Conservation (phyloP, 2,329 filamentous ascomycete species). For the Pseudocercospora vitis region DNA sequence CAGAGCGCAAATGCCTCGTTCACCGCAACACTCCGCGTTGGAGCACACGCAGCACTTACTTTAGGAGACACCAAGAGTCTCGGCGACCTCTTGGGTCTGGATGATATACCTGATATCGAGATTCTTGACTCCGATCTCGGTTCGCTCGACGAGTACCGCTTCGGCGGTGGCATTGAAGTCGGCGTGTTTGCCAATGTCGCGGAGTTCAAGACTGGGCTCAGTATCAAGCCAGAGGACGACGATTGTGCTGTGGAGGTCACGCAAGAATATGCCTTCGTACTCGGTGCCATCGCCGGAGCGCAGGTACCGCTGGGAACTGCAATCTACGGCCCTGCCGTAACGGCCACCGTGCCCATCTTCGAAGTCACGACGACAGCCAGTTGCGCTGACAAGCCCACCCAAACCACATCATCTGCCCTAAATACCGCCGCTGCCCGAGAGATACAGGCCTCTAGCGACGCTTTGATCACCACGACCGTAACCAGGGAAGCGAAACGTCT, state of each 20-base stretch:
- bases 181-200: slow-evolving; percentile 55
- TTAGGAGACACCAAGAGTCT: slow-evolving; percentile 33
- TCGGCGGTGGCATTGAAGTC: slow-evolving; percentile 50
- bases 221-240: slow-evolving; percentile 38
- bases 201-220: slow-evolving; percentile 56
- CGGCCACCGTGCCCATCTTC: neutral
- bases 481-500: neutral
- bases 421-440: neutral
- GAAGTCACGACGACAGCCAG: neutral
- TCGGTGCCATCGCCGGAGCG: slow-evolving; percentile 58
- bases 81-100: neutral
- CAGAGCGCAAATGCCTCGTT: slow-evolving; percentile 48
- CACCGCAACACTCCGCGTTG: slow-evolving; percentile 51
- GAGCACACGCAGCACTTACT: slow-evolving; percentile 40
- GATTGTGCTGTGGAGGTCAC: slow-evolving; percentile 50
- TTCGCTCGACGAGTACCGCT: slow-evolving; percentile 9
- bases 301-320: slow-evolving; percentile 46
- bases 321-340: slow-evolving; percentile 49
- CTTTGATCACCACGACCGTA: neutral
- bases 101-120: too few species aligned
- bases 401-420: neutral
- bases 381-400: neutral
- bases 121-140: too few species aligned
- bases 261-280: slow-evolving; percentile 52
- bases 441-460: neutral